Conservation (phyloP, 1,284 basidiomycete genomes). For the Ustilago bromivora region DNA sequence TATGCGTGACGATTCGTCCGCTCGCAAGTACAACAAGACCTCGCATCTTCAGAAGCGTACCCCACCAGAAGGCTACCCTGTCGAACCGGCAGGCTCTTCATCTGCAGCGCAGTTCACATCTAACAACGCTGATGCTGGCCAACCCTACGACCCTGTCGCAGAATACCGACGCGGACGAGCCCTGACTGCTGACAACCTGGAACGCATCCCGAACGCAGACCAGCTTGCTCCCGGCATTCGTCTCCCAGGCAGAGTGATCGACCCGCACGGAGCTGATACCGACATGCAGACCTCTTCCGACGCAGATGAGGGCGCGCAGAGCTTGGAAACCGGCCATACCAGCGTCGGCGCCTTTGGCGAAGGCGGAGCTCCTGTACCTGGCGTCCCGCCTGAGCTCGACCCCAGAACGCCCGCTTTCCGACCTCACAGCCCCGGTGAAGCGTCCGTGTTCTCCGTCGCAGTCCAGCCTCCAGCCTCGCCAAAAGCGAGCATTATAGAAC, state of each 20-base stretch:
- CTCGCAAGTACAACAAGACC: slow-evolving; percentile 55
- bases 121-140: slow-evolving; percentile 16
- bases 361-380: slow-evolving; percentile 53
- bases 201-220: slow-evolving; percentile 65
- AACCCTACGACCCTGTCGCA: slow-evolving; percentile 45
- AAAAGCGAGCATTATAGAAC: slow-evolving; percentile 49
- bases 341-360: slow-evolving; percentile 54
- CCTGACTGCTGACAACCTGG: slow-evolving; percentile 66
- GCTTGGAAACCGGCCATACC: slow-evolving; percentile 49
- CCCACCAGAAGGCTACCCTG: slow-evolving; percentile 3
- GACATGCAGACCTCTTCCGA: slow-evolving; percentile 54
- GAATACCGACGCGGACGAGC: slow-evolving; percentile 50
- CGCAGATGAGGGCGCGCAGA: slow-evolving; percentile 42
- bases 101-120: slow-evolving; percentile 18
- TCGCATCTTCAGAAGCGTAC: slow-evolving; percentile 40
- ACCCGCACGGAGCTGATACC: slow-evolving; percentile 28
- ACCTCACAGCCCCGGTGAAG: slow-evolving; percentile 61
- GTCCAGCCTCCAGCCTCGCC: slow-evolving; percentile 67
- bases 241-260: slow-evolving; percentile 46
- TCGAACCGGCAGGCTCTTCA: slow-evolving; percentile 14
- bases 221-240: slow-evolving; percentile 68
- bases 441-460: slow-evolving; percentile 66
- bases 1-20: slow-evolving; percentile 51
- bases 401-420: slow-evolving; percentile 63
- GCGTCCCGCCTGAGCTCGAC: slow-evolving; percentile 67